phyloP scores from a whole-genome alignment of 2,329 filamentous ascomycete species.

The Sporothrix sp. region DNA sequence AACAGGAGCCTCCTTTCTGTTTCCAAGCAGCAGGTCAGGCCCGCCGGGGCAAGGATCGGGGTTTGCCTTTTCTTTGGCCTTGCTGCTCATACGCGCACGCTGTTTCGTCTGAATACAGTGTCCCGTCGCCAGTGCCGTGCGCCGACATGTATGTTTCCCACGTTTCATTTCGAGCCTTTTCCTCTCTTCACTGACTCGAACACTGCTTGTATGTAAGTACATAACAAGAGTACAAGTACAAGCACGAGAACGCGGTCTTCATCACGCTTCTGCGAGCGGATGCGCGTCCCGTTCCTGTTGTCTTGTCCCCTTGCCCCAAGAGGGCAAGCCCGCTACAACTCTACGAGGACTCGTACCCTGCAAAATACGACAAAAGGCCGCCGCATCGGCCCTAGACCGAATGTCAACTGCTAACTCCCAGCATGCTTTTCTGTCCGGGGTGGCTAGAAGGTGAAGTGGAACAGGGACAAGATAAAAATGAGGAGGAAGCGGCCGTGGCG shows the following conservation, averaged over 20 bases:
- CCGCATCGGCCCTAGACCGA: conserved; percentile 5
- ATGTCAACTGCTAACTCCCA: conserved; percentile 5
- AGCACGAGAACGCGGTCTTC: not conserved
- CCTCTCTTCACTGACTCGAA: not conserved
- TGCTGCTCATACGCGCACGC: not conserved
- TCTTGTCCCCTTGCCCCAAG: not conserved
- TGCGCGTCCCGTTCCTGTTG: not conserved
- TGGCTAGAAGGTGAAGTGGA: not conserved
- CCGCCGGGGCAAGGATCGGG: conserved; percentile 6
- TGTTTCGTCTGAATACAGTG: too few relatives aligned
- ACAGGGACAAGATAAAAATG: not conserved
- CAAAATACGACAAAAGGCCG: conserved; percentile 4
- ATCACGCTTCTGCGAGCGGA: not conserved
- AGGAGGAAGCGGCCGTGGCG: not conserved
- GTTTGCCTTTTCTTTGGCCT: conserved; percentile 1
- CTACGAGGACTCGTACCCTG: too few relatives aligned
- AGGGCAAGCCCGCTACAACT: not conserved
- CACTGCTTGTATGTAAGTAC: not conserved
- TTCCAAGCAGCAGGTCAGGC: not conserved
- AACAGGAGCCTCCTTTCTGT: not conserved
- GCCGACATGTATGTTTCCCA: too few relatives aligned
- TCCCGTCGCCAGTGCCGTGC: too few relatives aligned
- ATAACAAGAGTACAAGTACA: not conserved
- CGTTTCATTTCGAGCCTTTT: too few relatives aligned
- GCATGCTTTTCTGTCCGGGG: not conserved